phyloP scores from a whole-genome alignment of 108 stramenopile species.

The Pseudonitzschia multistriata region DNA sequence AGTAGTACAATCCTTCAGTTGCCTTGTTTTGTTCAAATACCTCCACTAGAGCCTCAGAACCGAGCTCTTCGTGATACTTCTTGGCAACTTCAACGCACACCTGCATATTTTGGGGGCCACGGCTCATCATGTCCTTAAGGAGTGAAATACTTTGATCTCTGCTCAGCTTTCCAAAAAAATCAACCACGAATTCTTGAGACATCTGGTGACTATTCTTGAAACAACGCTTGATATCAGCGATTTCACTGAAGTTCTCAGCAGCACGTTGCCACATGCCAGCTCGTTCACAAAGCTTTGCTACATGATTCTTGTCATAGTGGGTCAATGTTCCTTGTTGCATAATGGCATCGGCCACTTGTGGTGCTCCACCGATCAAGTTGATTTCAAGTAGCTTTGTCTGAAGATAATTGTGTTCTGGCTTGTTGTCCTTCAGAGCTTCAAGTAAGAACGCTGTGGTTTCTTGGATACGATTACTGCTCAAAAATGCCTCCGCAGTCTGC shows the following conservation, averaged over 20 bases:
- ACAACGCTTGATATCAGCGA: conserved; percentile 97
- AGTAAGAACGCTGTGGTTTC: conserved; percentile 98
- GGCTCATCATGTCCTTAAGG: conserved; percentile 95
- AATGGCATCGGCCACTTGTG: conserved; percentile 99
- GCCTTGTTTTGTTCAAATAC: conserved; percentile 97
- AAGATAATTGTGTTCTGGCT: conserved; percentile 97
- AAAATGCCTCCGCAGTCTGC: conserved; percentile 96
- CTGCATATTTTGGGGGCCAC: conserved; percentile 93
- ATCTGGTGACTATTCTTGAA: conserved; percentile 96
- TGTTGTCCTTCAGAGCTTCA: conserved; percentile 98
- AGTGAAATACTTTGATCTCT: conserved; percentile 91
- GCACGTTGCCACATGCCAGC: conserved; percentile 99
- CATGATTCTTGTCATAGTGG: conserved; percentile 95
- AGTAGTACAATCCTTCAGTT: conserved; percentile 97
- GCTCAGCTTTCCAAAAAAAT: conserved; percentile 95
- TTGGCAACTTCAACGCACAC: conserved; percentile 96
- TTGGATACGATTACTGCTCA: conserved; percentile 94
- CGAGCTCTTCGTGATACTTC: conserved; percentile 98
- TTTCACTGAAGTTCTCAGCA: conserved; percentile 99
- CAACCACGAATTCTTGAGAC: conserved; percentile 95
- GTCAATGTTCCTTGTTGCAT: conserved; percentile 98
- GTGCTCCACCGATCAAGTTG: conserved; percentile 98
- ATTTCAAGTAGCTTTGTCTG: conserved; percentile 99
- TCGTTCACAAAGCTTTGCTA: conserved; percentile 97
- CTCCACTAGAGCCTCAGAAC: conserved; percentile 88